Evolutionary conservation across 2,329 filamentous ascomycete genomes (phyloP).

Genomic region (Colletotrichum sp.): DNA sequence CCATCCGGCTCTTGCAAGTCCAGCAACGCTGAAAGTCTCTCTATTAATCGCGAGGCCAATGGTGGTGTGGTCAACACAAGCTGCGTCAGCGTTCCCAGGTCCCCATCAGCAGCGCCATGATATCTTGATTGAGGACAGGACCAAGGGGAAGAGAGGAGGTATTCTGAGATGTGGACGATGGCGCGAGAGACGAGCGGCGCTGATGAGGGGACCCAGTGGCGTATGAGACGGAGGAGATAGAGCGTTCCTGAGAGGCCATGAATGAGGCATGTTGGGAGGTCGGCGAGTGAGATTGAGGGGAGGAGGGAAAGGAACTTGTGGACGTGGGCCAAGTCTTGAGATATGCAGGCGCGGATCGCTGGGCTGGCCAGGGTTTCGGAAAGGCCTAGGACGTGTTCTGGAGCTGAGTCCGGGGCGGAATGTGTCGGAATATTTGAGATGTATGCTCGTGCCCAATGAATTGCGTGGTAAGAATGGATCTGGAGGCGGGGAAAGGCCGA

Average conservation of each 20-base stretch:
- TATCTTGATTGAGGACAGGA: background rate
- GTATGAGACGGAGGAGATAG: slow-evolving; percentile 70
- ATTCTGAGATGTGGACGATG: slow-evolving; percentile 61
- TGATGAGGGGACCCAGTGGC: slow-evolving; percentile 57
- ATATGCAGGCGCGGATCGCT: slow-evolving; percentile 49
- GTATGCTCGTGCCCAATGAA: slow-evolving; percentile 54
- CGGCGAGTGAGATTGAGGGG: slow-evolving; percentile 25
- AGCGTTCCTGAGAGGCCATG: slow-evolving; percentile 72
- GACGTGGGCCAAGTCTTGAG: slow-evolving; percentile 41
- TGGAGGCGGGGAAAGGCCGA: slow-evolving; percentile 45
- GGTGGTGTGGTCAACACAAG: slow-evolving; percentile 62
- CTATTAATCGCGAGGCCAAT: slow-evolving; percentile 58
- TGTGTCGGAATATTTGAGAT: slow-evolving; percentile 36
- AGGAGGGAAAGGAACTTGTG: slow-evolving; percentile 45
- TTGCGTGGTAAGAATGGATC: slow-evolving; percentile 44
- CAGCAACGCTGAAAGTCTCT: slow-evolving; percentile 59
- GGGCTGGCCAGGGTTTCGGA: slow-evolving; percentile 51
- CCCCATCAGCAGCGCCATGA: slow-evolving; percentile 71
- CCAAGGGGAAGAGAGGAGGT: slow-evolving; percentile 50
- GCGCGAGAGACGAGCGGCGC: slow-evolving; percentile 54
- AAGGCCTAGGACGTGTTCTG: slow-evolving; percentile 45
- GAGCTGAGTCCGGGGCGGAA: background rate
- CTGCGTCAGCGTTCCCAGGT: slow-evolving; percentile 74
- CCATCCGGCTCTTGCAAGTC: slow-evolving; percentile 64
- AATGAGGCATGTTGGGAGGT: slow-evolving; percentile 62